These are phyloP conservation scores for Ophiostoma ips DNA, from an alignment of 2,329 filamentous ascomycete species.

Conservation along the genomic window DNA sequence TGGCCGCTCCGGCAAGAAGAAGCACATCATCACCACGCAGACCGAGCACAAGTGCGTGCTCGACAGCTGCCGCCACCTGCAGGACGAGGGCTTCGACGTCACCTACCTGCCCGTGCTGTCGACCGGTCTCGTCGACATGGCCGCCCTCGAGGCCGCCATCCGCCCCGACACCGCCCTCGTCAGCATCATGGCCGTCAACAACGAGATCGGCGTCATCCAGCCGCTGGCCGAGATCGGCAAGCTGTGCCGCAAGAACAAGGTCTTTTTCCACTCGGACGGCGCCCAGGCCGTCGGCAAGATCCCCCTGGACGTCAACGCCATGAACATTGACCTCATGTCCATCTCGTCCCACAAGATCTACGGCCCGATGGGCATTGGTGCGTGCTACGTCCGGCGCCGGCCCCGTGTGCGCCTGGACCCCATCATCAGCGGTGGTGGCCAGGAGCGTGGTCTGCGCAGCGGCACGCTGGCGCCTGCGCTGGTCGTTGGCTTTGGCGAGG, in stretches of 20 bases:
- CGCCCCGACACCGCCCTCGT: conserved; percentile 82
- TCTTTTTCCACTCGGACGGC: conserved; percentile 96
- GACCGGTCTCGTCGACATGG: conserved; percentile 74
- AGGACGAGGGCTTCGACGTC: conserved; percentile 91
- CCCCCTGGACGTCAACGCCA: conserved; percentile 86
- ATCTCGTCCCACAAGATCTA: conserved; percentile 99
- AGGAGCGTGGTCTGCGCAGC: conserved; percentile 88
- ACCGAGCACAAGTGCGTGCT: conserved; percentile 99
- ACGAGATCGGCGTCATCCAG: conserved; percentile 98
- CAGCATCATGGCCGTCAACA: conserved; percentile 98
- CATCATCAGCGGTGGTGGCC: conserved; percentile 89
- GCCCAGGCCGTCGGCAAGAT: conserved; percentile 99
- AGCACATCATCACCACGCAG: conserved; percentile 92
- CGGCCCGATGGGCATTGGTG: conserved; percentile 91
- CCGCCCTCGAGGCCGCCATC: conserved; percentile 76
- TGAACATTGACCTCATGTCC: conserved; percentile 98
- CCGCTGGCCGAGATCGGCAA: conserved; percentile 86
- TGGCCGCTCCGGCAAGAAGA: conserved; percentile 86
- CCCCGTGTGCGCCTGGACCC: conserved; percentile 90
- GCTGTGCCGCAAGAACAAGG: conserved; percentile 78
- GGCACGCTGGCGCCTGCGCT: conserved; percentile 84
- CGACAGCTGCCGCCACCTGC: conserved; percentile 90
- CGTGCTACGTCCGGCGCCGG: conserved; percentile 85
- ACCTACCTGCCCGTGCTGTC: conserved; percentile 89
- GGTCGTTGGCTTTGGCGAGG: conserved; percentile 87